A percentile compares a stretch with the other conserved stretches of the same genome.
These are phyloP conservation scores for Apiospora malaysiana DNA, from an alignment of 2,329 filamentous ascomycete species.

Conservation along the genomic window DNA sequence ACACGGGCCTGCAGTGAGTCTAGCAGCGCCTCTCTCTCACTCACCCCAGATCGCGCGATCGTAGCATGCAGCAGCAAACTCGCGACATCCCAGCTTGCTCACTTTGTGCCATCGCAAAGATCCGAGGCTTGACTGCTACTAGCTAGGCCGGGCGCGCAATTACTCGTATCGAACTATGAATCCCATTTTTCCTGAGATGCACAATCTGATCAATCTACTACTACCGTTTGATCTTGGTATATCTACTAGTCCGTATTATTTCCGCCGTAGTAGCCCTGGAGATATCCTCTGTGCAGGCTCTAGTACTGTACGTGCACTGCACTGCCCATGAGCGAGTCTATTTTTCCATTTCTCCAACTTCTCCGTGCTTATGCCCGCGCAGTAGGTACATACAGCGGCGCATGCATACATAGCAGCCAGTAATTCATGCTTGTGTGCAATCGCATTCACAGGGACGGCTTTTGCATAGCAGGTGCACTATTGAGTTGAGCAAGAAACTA, in stretches of 20 bases:
- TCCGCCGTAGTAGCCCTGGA: not conserved
- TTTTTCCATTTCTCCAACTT: no score
- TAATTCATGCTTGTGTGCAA: no score
- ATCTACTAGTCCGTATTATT: not conserved
- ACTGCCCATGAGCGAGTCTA: no score
- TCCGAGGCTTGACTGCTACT: not conserved
- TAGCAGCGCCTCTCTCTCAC: not conserved
- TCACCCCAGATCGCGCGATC: conserved; percentile 5
- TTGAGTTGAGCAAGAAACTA: not conserved
- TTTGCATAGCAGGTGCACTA: not conserved
- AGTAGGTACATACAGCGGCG: no score
- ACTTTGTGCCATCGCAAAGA: conserved; percentile 3
- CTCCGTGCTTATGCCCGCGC: no score
- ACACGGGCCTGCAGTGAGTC: conserved; percentile 5
- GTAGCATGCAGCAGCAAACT: not conserved
- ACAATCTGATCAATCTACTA: conserved; percentile 1
- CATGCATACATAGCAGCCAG: no score
- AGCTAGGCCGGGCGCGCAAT: not conserved
- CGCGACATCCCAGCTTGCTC: conserved; percentile 8
- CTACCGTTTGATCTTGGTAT: not conserved
- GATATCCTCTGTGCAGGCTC: no score
- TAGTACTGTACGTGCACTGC: not conserved
- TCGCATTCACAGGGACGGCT: no score
- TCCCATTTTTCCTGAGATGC: not conserved
- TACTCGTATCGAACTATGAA: not conserved